Base-by-base conservation (phyloP, 345 rosid species). In the Aethionema arabicum region DNA sequence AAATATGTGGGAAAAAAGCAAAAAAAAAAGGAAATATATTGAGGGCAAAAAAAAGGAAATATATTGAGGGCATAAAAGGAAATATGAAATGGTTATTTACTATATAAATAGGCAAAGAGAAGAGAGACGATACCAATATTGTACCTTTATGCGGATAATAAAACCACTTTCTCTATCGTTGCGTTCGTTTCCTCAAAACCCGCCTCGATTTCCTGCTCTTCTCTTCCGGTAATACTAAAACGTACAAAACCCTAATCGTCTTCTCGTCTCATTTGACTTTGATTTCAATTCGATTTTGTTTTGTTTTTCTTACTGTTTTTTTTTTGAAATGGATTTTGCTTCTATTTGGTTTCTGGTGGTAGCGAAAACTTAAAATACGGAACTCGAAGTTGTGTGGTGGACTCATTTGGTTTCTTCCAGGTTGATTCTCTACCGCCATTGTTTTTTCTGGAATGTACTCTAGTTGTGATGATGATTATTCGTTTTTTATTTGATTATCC, bases 331-430 rank as follows among this genome's bases (percentile, higher is more conserved):
- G 6, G 2, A 0, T 0, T 31, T 62, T 51, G 32, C 15, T 12
- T 6, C n/a, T 63, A 12, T 27, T 39, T 30, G 2, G 7, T 42
- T 21, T 33, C 8, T 16, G 52, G 30, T 63, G 42, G 10, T 30
- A 35, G 27, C 54, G 11, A 32, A 21, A 21, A 29, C 13, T 45
- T 35, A 6, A 5, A 36, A 8, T 8, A 39, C 15, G 27, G 21
- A 55, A 21, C 69, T 37, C 47, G 33, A 65, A 65, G 38, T 42
- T 56, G 39, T 66, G n/a, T 12, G 27, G n/a, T 6, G 44, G 9
- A 40, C 44, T 40, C 44, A 12, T 40, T 40, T 40, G 62, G 11
- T 63, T 53, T 65, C 33, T 11, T 46, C 13, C 62, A 56, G 70
- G 70, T 56, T 48, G 46, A 32, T 45, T 11, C 31, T 42, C 12